Evolutionary conservation across 2,329 filamentous ascomycete species (phyloP).

Genomic region (Pestalotiopsis sp.): DNA sequence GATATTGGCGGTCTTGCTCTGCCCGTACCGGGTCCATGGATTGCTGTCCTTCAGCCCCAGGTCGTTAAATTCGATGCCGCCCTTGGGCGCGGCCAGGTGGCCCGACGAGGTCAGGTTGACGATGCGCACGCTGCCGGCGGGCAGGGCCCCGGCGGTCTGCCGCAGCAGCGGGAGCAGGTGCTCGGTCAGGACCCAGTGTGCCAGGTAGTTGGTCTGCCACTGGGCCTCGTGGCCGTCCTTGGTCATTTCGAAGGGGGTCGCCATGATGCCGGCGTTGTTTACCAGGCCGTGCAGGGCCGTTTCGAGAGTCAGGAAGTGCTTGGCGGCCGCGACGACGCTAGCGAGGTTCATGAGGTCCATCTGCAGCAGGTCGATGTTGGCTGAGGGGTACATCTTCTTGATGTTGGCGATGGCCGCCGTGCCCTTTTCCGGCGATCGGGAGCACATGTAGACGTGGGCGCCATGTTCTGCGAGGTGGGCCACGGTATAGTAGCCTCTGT

Average conservation of each 20-base stretch:
- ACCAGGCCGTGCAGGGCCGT: constrained; percentile 32
- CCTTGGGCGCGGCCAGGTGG: constrained; percentile 24
- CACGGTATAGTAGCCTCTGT: constrained; percentile 35
- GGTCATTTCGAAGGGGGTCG: constrained; percentile 31
- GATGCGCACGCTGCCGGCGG: constrained; percentile 25
- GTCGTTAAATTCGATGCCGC: constrained; percentile 25
- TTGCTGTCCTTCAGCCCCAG: constrained; percentile 18
- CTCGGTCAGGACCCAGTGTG: constrained; percentile 41
- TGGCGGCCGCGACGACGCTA: constrained; percentile 36
- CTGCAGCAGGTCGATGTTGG: constrained; percentile 32
- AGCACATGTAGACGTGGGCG: constrained; percentile 40
- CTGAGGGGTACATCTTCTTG: constrained; percentile 29
- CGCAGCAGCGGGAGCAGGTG: constrained; percentile 37
- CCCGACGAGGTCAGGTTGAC: constrained; percentile 30
- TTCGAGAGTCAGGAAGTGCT: constrained; percentile 28
- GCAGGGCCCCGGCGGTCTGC: constrained; percentile 26
- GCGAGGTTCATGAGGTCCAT: constrained; percentile 36
- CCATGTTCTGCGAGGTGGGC: constrained; percentile 35
- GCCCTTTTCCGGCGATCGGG: constrained; percentile 35
- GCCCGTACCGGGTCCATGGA: constrained; percentile 37
- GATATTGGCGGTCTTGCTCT: constrained; percentile 46
- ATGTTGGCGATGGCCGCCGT: constrained; percentile 31
- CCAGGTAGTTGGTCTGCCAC: constrained; percentile 43
- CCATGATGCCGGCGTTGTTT: constrained; percentile 33
- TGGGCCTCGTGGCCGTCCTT: constrained; percentile 38